Percentiles rank a stretch among this genome's conserved stretches.
phyloP scores from a whole-genome alignment of 345 rosid genomes.

The Excoecaria agallocha region DNA sequence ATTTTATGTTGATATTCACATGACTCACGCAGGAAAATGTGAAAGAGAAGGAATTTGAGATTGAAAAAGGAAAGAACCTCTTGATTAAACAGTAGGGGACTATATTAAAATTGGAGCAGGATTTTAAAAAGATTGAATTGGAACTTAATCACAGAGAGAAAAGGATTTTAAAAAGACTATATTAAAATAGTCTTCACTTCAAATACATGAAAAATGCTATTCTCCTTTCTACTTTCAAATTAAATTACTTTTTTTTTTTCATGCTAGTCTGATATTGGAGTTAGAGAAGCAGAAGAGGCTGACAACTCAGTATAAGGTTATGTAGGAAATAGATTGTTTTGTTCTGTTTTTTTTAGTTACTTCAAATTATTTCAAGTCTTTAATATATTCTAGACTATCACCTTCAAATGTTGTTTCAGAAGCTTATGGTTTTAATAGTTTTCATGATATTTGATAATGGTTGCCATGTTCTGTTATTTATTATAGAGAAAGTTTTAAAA shows the following conservation, averaged over 20 bases:
- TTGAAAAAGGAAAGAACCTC: slow-evolving; percentile 47
- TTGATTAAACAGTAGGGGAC: slow-evolving; percentile 54
- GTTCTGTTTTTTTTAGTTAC: neutral
- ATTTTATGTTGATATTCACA: too few species aligned
- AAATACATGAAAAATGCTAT: neutral
- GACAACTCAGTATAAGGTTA: slow-evolving; percentile 47
- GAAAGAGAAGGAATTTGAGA: slow-evolving; percentile 60
- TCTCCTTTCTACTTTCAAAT: too few species aligned
- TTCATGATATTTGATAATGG: neutral
- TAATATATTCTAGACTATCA: neutral
- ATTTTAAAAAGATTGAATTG: slow-evolving; percentile 54
- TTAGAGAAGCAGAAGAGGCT: slow-evolving; percentile 57
- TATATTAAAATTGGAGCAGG: slow-evolving; percentile 61
- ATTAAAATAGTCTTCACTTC: neutral
- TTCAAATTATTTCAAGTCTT: neutral
- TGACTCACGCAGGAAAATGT: slow-evolving; percentile 54
- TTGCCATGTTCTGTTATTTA: neutral
- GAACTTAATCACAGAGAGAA: slow-evolving; percentile 66
- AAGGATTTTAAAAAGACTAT: slow-evolving; percentile 63
- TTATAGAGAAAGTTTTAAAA: slow-evolving; percentile 48
- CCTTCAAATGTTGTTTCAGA: neutral
- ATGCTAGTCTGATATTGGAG: slow-evolving; percentile 52
- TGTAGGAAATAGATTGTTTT: neutral
- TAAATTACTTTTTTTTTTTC: too few species aligned
- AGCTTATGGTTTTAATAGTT: neutral